Base-by-base conservation (phyloP, 805 yeast species). In the Jamesozyma jinghongensis region DNA sequence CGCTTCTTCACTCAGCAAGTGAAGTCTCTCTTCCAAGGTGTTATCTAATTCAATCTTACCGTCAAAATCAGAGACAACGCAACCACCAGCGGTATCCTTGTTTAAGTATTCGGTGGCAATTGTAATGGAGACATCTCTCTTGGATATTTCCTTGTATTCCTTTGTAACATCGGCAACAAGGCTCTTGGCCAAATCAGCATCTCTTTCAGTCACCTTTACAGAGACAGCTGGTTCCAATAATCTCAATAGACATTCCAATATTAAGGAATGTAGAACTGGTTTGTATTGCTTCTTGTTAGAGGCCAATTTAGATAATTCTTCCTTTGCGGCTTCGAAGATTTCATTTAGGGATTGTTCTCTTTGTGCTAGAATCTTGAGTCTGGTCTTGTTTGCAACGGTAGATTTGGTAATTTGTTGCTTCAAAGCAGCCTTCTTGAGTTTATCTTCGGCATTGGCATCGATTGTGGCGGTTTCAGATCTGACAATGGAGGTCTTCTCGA, bases 381-480 rank as follows among this genome's bases (percentile, higher is more conserved):
- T 81, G 50, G 94, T 85, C 70, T 92, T 87, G 73, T 92, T 92
- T 49, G 90, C 87, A 59, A 92, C 83, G 41, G 95, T 90, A 25
- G 97, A 88, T 69, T 86, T 87, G 55, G 88, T 78, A 62, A 92
- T 90, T 69, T 92, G 97, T 66, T 92, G 97, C 34, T 90, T 84
- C 63, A 92, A 78, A 26, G 86, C 69, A 2, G 95, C 88, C 66
- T 90, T 92, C 72, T 92, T 90, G 68, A 84, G 74, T 62, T 85
- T 86, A 53, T 76, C 79, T 48, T 82, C 88, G 61, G 80, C 85
- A 31, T 74, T 68, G 16, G 80, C 68, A 62, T 92, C 98, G 52
- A 92, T 86, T 39, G 88, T 77, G 38, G 92, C 81, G 42, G 83
- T 83, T 67, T 92, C 98, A 12, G 86, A 74, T 59, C 97, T 85